Percentiles rank a stretch among this genome's conserved stretches.
Conservation (phyloP, 2,329 filamentous ascomycete genomes). For the Pseudogymnoascus sp. region DNA sequence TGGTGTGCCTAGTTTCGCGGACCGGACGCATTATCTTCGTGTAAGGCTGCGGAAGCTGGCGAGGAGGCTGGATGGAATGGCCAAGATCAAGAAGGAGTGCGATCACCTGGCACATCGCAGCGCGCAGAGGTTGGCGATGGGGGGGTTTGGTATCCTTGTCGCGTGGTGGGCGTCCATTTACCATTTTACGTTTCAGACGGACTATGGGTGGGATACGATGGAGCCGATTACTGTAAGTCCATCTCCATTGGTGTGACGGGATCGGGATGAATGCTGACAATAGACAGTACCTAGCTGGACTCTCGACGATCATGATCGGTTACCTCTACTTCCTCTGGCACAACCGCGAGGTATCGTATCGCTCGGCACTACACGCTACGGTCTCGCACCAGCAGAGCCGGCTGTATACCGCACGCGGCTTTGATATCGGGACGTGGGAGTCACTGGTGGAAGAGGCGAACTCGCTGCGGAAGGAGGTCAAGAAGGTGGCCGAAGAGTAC, state of each 20-base stretch:
- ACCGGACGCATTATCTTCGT: conserved; percentile 83
- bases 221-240: conserved; percentile 63
- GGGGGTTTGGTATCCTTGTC: conserved; percentile 63
- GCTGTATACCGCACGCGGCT: conserved; percentile 66
- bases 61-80: conserved; percentile 56
- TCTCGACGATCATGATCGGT: conserved; percentile 77
- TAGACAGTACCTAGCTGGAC: conserved; percentile 63
- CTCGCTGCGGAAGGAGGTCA: conserved; percentile 66
- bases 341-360: conserved; percentile 81
- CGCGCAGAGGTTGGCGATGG: conserved; percentile 70
- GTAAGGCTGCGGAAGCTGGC: conserved; percentile 66
- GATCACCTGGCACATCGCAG: conserved; percentile 67
- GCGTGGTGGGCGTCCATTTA: conserved; percentile 76
- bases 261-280: background rate
- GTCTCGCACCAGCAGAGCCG: conserved; percentile 68
- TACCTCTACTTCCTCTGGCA: conserved; percentile 94
- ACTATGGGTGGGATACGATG: conserved; percentile 82
- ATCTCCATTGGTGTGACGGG: background rate
- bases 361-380: conserved; percentile 78
- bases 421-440: conserved; percentile 73
- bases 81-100: conserved; percentile 71
- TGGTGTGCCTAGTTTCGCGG: conserved; percentile 76
- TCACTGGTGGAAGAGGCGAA: conserved; percentile 72
- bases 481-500: conserved; percentile 73
- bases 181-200: conserved; percentile 59